Base-by-base conservation (phyloP, 176 grass and related monocot genomes). In the Ananas comosus region DNA sequence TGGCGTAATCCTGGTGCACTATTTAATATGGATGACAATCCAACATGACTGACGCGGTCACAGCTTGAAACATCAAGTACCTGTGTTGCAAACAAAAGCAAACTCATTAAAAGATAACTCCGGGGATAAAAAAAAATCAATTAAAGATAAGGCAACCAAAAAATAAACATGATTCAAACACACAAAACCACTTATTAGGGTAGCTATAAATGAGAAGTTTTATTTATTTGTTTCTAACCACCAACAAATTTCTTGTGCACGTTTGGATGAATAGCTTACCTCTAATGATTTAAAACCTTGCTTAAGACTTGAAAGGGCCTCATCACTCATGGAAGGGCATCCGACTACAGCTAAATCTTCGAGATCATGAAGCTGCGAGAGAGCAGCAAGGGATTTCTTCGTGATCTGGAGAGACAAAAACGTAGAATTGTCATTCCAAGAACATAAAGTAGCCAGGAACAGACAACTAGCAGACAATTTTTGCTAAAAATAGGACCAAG, bases 51-150 rank as follows among this genome's bases (percentile, higher is more conserved):
- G 47, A 87, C 59, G 74, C 81, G 83, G 13, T 78, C 81, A 74
- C 84, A 91, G 65, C 82, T 85, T 64, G 89, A 97, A 68, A 97
- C 50, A 79, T 92, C 84, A 66, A 97, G 86, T 47, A 81, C 83
- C 89, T 96, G 83, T 22, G 81, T 42, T 70, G 1, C 11, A 70
- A 71, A 54, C 2, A 80, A 59, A 78, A 19, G 69, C 51, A 51
- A 21, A 21, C 13, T 1, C 25, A 1, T 29, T 5, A 22, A 70
- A 42, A 70, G 65, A 23, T 56, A n/a, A 28, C 18, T 13, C 27
- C 12, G 66, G 1, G 23, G 56, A 11, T 70, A 54, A 29, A 63
- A 42, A 11, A 5, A 2, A 9, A 49, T 28, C 70, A 42, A 42
- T 42, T 42, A 42, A 42, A 42, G 33, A 42, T 42, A 4, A 42